These are phyloP conservation scores for Pleodorina starrii DNA, from an alignment of 139 green algal species.

Conservation along the genomic window DNA sequence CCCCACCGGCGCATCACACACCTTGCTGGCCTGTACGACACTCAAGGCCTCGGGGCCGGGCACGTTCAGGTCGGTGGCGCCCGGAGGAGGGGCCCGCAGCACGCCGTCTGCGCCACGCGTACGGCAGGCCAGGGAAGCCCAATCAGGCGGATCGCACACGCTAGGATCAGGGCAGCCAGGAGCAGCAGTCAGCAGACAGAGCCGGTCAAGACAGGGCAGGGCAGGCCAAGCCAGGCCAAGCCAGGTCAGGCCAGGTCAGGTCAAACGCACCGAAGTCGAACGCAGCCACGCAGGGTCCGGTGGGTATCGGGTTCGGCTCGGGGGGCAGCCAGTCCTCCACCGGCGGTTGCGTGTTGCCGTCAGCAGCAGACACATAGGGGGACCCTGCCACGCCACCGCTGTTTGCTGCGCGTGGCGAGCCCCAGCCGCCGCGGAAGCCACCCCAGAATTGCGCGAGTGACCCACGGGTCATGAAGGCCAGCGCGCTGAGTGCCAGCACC, in stretches of 20 bases:
- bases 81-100: background rate
- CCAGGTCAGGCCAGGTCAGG: background rate
- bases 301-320: background rate
- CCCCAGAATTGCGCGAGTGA: background rate
- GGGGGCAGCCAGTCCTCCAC: conserved; percentile 22
- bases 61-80: background rate
- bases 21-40: conserved; percentile 22
- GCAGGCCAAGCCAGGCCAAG: too few relatives aligned
- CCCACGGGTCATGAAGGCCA: conserved; percentile 10
- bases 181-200: too few relatives aligned
- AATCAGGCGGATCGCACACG: too few relatives aligned
- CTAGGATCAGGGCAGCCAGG: too few relatives aligned
- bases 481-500: background rate
- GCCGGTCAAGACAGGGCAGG: too few relatives aligned
- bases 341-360: too few relatives aligned
- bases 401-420: too few relatives aligned
- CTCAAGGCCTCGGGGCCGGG: background rate
- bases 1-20: too few relatives aligned
- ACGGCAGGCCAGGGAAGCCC: too few relatives aligned
- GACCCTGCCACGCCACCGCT: too few relatives aligned
- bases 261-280: conserved; percentile 35
- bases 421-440: too few relatives aligned
- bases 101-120: background rate
- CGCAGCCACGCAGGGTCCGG: conserved; percentile 9
- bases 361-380: too few relatives aligned